Percentiles rank a stretch among this genome's conserved stretches.
Conservation (phyloP, 2,329 filamentous ascomycete genomes). For the Clonostachys rhizophaga region DNA sequence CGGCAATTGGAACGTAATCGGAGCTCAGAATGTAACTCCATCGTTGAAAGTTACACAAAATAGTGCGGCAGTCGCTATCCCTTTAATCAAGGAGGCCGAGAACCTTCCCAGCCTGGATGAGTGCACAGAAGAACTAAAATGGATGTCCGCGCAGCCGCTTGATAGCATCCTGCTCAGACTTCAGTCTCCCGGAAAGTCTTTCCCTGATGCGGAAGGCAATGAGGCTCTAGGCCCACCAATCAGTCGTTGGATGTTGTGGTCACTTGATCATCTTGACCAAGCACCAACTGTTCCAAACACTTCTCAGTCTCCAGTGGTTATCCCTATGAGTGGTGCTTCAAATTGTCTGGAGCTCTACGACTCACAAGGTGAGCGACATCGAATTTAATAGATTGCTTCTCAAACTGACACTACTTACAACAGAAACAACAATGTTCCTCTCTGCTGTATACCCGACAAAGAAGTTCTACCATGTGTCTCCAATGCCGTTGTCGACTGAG, state of each 20-base stretch:
- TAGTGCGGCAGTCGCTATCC: too few species aligned
- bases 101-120: not conserved
- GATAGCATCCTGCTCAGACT: not conserved
- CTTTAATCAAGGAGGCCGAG: too few species aligned
- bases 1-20: slow-evolving; percentile 48
- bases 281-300: not conserved
- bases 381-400: too few species aligned
- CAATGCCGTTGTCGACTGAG: not conserved
- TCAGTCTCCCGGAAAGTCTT: slow-evolving; percentile 14
- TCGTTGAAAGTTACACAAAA: too few species aligned
- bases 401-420: slow-evolving; percentile 9
- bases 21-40: too few species aligned
- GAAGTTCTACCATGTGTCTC: slow-evolving; percentile 2
- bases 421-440: slow-evolving; percentile 15
- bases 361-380: too few species aligned
- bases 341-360: too few species aligned
- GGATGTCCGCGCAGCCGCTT: not conserved
- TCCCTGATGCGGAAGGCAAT: too few species aligned
- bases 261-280: slow-evolving; percentile 42
- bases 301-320: too few species aligned
- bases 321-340: too few species aligned
- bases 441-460: not conserved
- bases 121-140: not conserved
- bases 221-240: too few species aligned
- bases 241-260: slow-evolving; percentile 51